Base-by-base conservation (phyloP, 2,329 filamentous ascomycete species). In the Talaromyces sp. region DNA sequence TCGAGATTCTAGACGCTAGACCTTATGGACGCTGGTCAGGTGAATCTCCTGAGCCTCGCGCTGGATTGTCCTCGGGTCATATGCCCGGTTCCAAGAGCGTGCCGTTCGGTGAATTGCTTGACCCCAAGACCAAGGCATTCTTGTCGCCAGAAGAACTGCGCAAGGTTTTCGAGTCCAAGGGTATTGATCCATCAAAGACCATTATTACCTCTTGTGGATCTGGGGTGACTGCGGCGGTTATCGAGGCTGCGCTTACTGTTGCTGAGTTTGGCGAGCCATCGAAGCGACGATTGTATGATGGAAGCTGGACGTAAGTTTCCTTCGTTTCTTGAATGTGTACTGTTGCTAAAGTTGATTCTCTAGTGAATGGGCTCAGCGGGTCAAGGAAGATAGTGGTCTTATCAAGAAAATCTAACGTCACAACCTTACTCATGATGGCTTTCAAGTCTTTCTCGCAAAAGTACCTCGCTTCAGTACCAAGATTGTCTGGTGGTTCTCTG, bases 171-270 rank as follows among this genome's bases (percentile, higher is more conserved):
- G 83, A 90, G 75, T 82, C 84, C n/a, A 94, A 90, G 75, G 90
- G 92, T 0, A 81, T 99, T 8, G 89, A 97, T 74, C 87, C 90
- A 0, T 83, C 84, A 31, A 92, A 89, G 76, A 91, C 93, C 3
- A 91, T 97, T 70, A 90, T 98, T 71, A 91, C 88, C 59, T 94
- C 87, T 72, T 99, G 95, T 72, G 95, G 95, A 13, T 97, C 93
- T 6, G 95, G 95, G 38, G 94, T 99, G 61, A 98, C 93, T 11
- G 95, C 95, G 7, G 92, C 91, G 19, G 87, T 97, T 51, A 87
- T 99, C 49, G 95, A 99, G 75, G 90, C 93, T 43, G 95, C 93
- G 1, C 80, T 99, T 63, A 87, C 87, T 34, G 88, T 92, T 77
- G 92, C 93, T 25, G 89, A 88, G 1, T 93, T 88, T 74, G 91